Percentiles rank a stretch among this genome's conserved stretches.
Conservation (phyloP, 2,329 filamentous ascomycete species). For the Fusarium piperis region DNA sequence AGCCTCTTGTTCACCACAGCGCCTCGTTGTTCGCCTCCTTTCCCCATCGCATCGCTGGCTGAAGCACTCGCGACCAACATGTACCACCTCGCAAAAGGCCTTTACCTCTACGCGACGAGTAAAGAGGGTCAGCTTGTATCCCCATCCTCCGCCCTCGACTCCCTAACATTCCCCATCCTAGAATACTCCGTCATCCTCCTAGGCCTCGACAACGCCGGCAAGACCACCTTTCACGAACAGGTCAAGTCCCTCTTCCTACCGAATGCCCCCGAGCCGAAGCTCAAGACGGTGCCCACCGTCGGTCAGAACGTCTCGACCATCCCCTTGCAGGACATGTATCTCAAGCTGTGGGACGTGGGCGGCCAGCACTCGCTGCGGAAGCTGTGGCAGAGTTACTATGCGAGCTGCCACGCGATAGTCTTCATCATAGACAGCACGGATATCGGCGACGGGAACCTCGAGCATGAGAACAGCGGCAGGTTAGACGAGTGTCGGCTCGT, state of each 20-base stretch:
- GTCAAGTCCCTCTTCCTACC: constrained; percentile 88
- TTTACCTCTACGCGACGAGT: constrained; percentile 94
- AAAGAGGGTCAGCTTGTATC: constrained; percentile 78
- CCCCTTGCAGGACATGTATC: constrained; percentile 90
- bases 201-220: constrained; percentile 97
- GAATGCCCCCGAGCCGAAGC: constrained; percentile 69
- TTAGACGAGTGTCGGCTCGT: constrained; percentile 90
- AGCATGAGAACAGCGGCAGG: constrained; percentile 63
- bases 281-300: constrained; percentile 93
- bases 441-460: constrained; percentile 82
- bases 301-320: constrained; percentile 97
- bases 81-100: constrained; percentile 95
- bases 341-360: constrained; percentile 98
- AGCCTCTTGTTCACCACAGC: constrained; percentile 2
- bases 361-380: constrained; percentile 89
- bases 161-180: constrained; percentile 47
- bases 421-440: constrained; percentile 98
- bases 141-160: constrained; percentile 7
- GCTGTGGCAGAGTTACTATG: constrained; percentile 96
- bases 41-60: not conserved
- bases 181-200: constrained; percentile 98
- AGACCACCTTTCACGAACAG: constrained; percentile 97
- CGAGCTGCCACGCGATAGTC: constrained; percentile 93
- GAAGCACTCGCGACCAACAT: constrained; percentile 57
- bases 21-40: not conserved